Conservation (phyloP, 2,329 filamentous ascomycete species). For the Lachnellula arida region DNA sequence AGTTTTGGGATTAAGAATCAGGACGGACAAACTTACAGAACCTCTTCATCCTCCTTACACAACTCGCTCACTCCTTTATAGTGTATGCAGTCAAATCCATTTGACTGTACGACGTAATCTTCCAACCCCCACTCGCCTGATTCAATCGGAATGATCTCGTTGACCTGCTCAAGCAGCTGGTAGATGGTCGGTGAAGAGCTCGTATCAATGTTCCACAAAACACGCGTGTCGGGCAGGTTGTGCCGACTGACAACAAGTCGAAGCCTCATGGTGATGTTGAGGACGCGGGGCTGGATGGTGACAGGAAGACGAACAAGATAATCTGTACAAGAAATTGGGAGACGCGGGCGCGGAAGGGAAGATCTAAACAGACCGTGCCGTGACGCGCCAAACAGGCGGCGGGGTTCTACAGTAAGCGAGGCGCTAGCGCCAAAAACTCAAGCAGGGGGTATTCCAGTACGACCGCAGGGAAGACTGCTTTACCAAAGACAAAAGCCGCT, state of each 20-base stretch:
- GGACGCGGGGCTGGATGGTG: conserved; percentile 2
- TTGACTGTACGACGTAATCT: conserved; percentile 80
- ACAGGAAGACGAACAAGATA: not conserved
- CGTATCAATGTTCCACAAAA: conserved; percentile 64
- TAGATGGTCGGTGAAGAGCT: conserved; percentile 59
- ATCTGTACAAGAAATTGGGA: not conserved
- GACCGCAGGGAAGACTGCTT: too few relatives aligned
- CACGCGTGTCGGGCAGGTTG: conserved; percentile 63
- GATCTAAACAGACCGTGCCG: not conserved
- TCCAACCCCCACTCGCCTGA: conserved; percentile 74
- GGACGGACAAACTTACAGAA: conserved; percentile 56
- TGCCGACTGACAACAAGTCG: conserved; percentile 69
- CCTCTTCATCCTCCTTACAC: conserved; percentile 77
- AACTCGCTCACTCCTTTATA: conserved; percentile 68
- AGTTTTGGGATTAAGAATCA: not conserved
- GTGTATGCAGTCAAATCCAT: conserved; percentile 78
- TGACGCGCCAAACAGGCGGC: not conserved
- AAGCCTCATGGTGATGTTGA: conserved; percentile 55
- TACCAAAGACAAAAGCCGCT: too few relatives aligned
- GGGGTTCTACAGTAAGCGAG: not conserved
- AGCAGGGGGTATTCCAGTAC: too few relatives aligned
- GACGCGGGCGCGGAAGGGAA: not conserved
- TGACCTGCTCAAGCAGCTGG: conserved; percentile 71
- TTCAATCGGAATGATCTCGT: conserved; percentile 77
- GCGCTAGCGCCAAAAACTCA: not conserved